Evolutionary conservation across 441 rosid genomes (phyloP).

Genomic region (Populus tomentosa): DNA sequence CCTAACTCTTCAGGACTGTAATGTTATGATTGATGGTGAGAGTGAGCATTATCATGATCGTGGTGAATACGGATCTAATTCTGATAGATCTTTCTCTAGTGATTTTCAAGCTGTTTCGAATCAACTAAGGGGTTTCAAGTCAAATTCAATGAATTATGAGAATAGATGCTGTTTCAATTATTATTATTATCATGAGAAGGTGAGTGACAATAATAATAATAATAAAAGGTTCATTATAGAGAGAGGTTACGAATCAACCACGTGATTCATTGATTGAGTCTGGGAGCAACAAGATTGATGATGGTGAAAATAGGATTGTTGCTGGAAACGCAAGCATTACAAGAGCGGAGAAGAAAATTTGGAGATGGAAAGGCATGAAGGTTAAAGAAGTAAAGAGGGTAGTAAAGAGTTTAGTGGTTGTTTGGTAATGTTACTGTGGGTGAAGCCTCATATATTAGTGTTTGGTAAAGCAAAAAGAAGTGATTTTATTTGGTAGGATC

Average conservation of each 20-base stretch:
- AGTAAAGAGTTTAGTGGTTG: conserved; percentile 24
- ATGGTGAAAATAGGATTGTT: conserved; percentile 27
- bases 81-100: conserved; percentile 38
- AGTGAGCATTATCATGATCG: conserved; percentile 30
- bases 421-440: no score
- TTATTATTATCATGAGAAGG: conserved; percentile 2
- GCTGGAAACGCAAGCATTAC: conserved; percentile 37
- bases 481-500: no score
- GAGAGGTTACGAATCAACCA: conserved; percentile 19
- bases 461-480: no score
- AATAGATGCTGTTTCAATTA: conserved; percentile 21
- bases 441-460: no score
- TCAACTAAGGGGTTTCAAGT: conserved; percentile 23
- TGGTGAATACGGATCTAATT: conserved; percentile 28
- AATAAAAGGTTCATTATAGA: conserved; percentile 21
- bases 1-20: conserved; percentile 1
- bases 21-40: conserved; percentile 3
- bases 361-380: conserved; percentile 36
- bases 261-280: conserved; percentile 24
- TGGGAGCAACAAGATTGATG: conserved; percentile 22
- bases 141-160: conserved; percentile 30
- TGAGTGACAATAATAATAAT: conserved; percentile 32
- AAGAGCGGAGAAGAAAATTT: conserved; percentile 20
- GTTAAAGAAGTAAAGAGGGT: conserved; percentile 46
- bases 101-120: conserved; percentile 24